These are phyloP conservation scores for Colletotrichum spinosum DNA, from an alignment of 2,329 filamentous ascomycete genomes.

Conservation along the genomic window DNA sequence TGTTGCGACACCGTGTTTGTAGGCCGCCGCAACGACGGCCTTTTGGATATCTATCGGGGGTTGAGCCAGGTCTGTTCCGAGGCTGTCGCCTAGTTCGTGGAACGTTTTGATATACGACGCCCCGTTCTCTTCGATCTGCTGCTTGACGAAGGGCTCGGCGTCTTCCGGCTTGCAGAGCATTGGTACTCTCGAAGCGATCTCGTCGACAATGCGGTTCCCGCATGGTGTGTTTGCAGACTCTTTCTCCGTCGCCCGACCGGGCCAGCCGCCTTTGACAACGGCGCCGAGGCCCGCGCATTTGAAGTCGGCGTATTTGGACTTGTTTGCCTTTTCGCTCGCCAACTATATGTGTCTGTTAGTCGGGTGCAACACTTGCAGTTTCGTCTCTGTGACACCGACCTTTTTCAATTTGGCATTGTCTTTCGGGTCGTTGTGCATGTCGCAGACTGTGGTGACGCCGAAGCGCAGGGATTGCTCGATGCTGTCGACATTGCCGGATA, in stretches of 20 bases:
- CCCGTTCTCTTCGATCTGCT: slow-evolving; percentile 45
- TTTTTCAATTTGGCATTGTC: slow-evolving; percentile 47
- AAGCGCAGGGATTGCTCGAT: slow-evolving; percentile 59
- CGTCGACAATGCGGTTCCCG: slow-evolving; percentile 13
- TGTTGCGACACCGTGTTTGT: slow-evolving; percentile 41
- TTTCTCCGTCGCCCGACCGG: slow-evolving; percentile 43
- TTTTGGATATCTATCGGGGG: slow-evolving; percentile 57
- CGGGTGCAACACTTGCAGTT: not conserved
- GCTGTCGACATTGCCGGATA: slow-evolving; percentile 47
- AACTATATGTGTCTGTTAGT: slow-evolving; percentile 27
- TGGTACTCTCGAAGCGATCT: slow-evolving; percentile 55
- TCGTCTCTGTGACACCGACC: not conserved
- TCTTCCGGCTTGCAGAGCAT: slow-evolving; percentile 50
- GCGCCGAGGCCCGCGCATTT: slow-evolving; percentile 61
- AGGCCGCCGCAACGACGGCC: slow-evolving; percentile 53
- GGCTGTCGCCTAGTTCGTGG: slow-evolving; percentile 57
- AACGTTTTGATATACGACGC: slow-evolving; percentile 64
- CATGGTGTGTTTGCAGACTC: slow-evolving; percentile 6
- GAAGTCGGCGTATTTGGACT: slow-evolving; percentile 55
- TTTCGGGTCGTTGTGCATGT: slow-evolving; percentile 57
- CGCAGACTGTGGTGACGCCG: slow-evolving; percentile 63
- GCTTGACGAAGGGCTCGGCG: slow-evolving; percentile 54
- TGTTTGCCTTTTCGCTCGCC: slow-evolving; percentile 9
- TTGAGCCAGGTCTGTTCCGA: slow-evolving; percentile 50
- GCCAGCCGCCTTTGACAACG: slow-evolving; percentile 65